A percentile compares a stretch with the other conserved stretches of the same genome.
Conservation (phyloP, 2,329 filamentous ascomycete species). For the Dactylellina haptotyla region DNA sequence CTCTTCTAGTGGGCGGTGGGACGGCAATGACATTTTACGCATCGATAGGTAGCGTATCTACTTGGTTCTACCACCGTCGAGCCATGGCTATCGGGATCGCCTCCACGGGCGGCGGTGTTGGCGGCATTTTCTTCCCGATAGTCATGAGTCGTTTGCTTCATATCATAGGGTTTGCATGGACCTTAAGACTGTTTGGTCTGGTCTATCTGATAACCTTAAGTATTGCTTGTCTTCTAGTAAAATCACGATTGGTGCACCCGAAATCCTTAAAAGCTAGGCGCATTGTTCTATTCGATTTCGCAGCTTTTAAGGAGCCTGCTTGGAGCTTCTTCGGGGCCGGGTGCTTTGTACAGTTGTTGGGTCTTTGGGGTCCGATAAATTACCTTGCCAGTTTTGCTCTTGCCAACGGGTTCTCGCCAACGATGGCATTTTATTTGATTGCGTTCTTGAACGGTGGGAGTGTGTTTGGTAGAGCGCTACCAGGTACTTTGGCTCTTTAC, state of each 20-base stretch:
- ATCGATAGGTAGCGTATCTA: conserved; percentile 46
- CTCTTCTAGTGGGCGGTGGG: conserved; percentile 37
- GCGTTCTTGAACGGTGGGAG: conserved; percentile 51
- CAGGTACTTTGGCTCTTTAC: conserved; percentile 6
- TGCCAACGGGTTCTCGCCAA: conserved; percentile 38
- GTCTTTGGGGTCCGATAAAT: conserved; percentile 48
- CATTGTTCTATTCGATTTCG: conserved; percentile 49
- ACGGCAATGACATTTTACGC: conserved; percentile 52
- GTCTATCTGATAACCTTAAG: conserved; percentile 35
- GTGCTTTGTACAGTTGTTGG: conserved; percentile 47
- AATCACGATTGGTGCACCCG: conserved; percentile 34
- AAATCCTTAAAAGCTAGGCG: conserved; percentile 42
- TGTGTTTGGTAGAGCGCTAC: conserved; percentile 44
- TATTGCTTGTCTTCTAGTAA: conserved; percentile 39
- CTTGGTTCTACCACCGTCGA: conserved; percentile 51
- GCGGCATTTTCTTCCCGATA: conserved; percentile 48
- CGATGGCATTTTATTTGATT: conserved; percentile 52
- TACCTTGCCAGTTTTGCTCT: conserved; percentile 53
- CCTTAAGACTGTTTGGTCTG: conserved; percentile 39
- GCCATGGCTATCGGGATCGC: conserved; percentile 52
- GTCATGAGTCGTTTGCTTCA: conserved; percentile 37
- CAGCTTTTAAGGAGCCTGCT: conserved; percentile 50
- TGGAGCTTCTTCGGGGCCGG: conserved; percentile 51
- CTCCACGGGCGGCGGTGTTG: conserved; percentile 42
- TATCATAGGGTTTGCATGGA: conserved; percentile 41